Evolutionary conservation across 2,329 filamentous ascomycete genomes (phyloP).

Genomic region (Calonectria multiphialidica): DNA sequence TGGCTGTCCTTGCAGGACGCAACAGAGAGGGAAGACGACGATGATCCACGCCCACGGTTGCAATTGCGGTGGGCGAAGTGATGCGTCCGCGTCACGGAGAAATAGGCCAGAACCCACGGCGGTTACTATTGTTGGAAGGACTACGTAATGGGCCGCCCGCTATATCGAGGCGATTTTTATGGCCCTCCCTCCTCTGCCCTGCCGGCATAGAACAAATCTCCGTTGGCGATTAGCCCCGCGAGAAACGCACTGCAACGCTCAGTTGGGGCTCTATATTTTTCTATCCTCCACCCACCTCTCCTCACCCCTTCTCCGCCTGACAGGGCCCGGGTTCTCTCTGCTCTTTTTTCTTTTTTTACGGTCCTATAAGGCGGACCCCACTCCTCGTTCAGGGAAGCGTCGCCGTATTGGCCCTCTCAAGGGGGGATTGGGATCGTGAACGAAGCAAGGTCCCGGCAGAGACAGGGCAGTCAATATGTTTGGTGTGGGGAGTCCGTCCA

Average conservation of each 20-base stretch:
- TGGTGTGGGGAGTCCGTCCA: slow-evolving; percentile 21
- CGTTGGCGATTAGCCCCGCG: slow-evolving; percentile 26
- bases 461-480: slow-evolving; percentile 4
- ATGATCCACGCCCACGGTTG: slow-evolving; percentile 18
- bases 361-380: slow-evolving; percentile 38
- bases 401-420: slow-evolving; percentile 15
- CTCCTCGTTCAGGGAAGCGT: slow-evolving; percentile 39
- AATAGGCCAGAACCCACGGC: background rate
- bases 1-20: background rate
- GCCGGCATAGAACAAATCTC: slow-evolving; percentile 33
- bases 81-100: slow-evolving; percentile 11
- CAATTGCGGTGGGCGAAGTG: background rate
- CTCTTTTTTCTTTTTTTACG: background rate
- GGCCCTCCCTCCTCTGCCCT: background rate
- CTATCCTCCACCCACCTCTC: too few relatives aligned
- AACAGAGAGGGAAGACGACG: background rate
- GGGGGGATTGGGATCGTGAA: slow-evolving; percentile 17
- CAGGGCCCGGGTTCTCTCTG: background rate
- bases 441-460: slow-evolving; percentile 1
- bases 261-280: slow-evolving; percentile 8
- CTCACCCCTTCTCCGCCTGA: background rate
- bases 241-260: slow-evolving; percentile 29
- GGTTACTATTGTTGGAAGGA: background rate
- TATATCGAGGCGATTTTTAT: slow-evolving; percentile 14
- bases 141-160: slow-evolving; percentile 6